Conservation (phyloP, 2,329 filamentous ascomycete species). For the Mycocentrospora acerina region DNA sequence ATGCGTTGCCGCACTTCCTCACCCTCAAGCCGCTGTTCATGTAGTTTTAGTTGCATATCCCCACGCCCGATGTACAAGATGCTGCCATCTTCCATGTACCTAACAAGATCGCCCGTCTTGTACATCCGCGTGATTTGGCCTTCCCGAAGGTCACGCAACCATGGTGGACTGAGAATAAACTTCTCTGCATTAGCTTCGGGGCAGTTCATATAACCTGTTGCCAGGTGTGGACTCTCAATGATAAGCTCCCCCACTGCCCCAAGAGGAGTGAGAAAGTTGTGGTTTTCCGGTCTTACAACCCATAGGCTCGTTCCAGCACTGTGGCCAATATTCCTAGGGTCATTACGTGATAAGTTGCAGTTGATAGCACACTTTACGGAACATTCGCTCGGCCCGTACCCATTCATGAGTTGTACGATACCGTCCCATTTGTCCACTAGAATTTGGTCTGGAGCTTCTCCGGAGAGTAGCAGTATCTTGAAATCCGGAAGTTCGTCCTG, state of each 20-base stretch:
- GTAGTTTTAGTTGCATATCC: constrained; percentile 33
- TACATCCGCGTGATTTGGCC: no score
- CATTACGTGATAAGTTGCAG: constrained; percentile 14
- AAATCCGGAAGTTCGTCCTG: constrained; percentile 41
- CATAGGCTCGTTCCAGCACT: background rate
- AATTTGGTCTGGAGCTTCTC: constrained; percentile 38
- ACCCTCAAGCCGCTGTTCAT: constrained; percentile 24
- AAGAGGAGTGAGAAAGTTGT: constrained; percentile 13
- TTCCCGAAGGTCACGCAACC: no score
- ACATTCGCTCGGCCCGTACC: constrained; percentile 17
- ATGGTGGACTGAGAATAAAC: no score
- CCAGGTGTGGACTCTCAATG: constrained; percentile 30
- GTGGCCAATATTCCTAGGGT: constrained; percentile 4
- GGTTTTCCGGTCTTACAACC: constrained; percentile 4
- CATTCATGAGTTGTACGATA: constrained; percentile 3
- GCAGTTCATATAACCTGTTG: constrained; percentile 43
- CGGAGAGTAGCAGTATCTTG: constrained; percentile 42
- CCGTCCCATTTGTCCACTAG: constrained; percentile 42
- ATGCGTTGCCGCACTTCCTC: no score
- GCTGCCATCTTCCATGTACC: no score
- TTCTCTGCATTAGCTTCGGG: constrained; percentile 28
- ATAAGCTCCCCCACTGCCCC: constrained; percentile 38
- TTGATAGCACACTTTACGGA: constrained; percentile 11
- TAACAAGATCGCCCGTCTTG: no score
- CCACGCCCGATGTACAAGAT: no score